A percentile compares a stretch with the other conserved stretches of the same genome.
These are phyloP conservation scores for Fusarium bactridioides DNA, from an alignment of 2,329 filamentous ascomycete genomes.

Conservation along the genomic window DNA sequence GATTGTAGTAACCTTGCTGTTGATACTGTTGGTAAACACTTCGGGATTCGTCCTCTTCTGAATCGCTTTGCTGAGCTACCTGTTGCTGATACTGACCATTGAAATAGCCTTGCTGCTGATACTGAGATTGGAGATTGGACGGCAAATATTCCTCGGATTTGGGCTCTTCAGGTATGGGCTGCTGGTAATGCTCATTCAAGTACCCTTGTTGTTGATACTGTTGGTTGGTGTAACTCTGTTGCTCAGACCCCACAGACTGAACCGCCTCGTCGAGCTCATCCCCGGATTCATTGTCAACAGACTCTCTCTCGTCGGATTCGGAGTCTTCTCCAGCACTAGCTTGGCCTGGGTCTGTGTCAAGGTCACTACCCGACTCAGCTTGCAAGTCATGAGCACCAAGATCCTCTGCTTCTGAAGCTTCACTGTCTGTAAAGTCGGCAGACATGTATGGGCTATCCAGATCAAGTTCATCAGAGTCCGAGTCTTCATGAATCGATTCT, in stretches of 20 bases:
- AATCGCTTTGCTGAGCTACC: neutral
- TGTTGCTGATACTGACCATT: neutral
- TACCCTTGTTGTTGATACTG: neutral
- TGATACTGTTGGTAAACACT: neutral
- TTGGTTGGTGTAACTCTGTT: neutral
- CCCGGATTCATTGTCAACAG: neutral
- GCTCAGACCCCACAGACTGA: neutral
- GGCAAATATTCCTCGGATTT: neutral
- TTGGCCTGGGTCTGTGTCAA: neutral
- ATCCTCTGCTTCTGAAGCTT: neutral
- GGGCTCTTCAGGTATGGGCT: neutral
- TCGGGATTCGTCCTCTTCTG: neutral
- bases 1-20: neutral
- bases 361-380: neutral
- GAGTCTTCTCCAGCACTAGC: neutral
- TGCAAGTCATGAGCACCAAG: neutral
- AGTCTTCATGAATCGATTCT: neutral
- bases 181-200: neutral
- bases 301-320: neutral
- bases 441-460: neutral
- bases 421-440: neutral
- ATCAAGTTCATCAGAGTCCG: neutral
- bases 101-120: neutral
- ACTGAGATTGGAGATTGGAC: neutral
- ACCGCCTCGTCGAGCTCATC: neutral